These are phyloP conservation scores for Mycena galopus DNA, from an alignment of 768 basidiomycete genomes.

Conservation along the genomic window DNA sequence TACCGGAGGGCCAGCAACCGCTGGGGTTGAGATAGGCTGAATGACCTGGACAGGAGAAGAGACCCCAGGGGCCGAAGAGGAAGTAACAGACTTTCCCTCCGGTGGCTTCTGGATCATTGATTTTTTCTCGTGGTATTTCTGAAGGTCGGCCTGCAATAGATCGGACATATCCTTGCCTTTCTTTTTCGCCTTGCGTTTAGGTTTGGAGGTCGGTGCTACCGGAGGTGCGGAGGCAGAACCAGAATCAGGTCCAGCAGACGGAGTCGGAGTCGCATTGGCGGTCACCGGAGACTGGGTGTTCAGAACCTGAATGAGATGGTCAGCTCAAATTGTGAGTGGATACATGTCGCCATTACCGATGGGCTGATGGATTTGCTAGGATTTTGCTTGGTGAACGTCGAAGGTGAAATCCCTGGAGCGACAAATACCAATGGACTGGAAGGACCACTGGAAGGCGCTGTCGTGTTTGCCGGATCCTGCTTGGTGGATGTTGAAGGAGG, in stretches of 20 bases:
- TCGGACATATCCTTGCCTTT: slow-evolving; percentile 44
- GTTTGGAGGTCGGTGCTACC: neutral
- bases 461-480: too few species aligned
- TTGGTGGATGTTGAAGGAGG: neutral
- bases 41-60: neutral
- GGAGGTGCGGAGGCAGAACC: slow-evolving; percentile 6
- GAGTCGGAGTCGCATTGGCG: neutral
- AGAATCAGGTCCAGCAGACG: neutral
- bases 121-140: slow-evolving; percentile 34
- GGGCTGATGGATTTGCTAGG: neutral
- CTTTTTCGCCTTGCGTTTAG: slow-evolving; percentile 42
- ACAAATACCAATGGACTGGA: neutral
- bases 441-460: too few species aligned
- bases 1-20: neutral
- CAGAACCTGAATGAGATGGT: neutral
- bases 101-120: neutral
- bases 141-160: slow-evolving; percentile 47
- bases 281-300: neutral
- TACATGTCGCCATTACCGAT: slow-evolving; percentile 1
- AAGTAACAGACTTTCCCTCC: neutral
- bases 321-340: neutral
- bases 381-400: neutral
- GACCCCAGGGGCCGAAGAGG: neutral
- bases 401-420: too few species aligned
- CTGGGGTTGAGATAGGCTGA: neutral